Evolutionary conservation across 2,329 filamentous ascomycete genomes (phyloP).

Genomic region (Xylaria digitata): DNA sequence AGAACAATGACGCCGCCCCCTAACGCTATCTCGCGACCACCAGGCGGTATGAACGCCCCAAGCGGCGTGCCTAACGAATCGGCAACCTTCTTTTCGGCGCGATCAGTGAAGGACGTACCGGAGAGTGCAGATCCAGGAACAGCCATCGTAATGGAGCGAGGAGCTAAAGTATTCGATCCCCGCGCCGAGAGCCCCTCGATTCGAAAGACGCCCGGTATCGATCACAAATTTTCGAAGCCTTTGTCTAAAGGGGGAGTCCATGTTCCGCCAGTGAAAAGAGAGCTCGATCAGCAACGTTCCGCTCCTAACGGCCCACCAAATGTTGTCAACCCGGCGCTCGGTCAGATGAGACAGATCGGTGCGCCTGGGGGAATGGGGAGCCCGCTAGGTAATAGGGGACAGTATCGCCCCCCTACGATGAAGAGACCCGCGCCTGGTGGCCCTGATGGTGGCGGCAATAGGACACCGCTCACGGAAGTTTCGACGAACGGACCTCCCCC

Average conservation of each 20-base stretch:
- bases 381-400: constrained; percentile 67
- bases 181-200: constrained; percentile 85
- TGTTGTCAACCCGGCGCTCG: constrained; percentile 64
- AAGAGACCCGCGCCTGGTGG: constrained; percentile 59
- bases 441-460: constrained; percentile 42
- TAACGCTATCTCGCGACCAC: constrained; percentile 44
- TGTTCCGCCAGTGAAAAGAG: constrained; percentile 55
- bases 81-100: constrained; percentile 77
- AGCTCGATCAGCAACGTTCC: constrained; percentile 41
- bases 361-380: constrained; percentile 66
- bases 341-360: constrained; percentile 68
- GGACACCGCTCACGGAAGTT: constrained; percentile 64
- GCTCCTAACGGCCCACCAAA: constrained; percentile 45
- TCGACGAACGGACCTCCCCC: constrained; percentile 56
- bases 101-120: constrained; percentile 65
- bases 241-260: constrained; percentile 69
- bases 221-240: constrained; percentile 81
- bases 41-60: constrained; percentile 40
- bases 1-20: constrained; percentile 50
- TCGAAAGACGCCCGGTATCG: constrained; percentile 86
- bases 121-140: constrained; percentile 58
- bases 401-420: constrained; percentile 70
- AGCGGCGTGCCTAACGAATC: constrained; percentile 52
- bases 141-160: constrained; percentile 57
- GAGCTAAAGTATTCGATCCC: constrained; percentile 74